phyloP scores from a whole-genome alignment of 495 filamentous ascomycete genomes.

The Collariella sp. region DNA sequence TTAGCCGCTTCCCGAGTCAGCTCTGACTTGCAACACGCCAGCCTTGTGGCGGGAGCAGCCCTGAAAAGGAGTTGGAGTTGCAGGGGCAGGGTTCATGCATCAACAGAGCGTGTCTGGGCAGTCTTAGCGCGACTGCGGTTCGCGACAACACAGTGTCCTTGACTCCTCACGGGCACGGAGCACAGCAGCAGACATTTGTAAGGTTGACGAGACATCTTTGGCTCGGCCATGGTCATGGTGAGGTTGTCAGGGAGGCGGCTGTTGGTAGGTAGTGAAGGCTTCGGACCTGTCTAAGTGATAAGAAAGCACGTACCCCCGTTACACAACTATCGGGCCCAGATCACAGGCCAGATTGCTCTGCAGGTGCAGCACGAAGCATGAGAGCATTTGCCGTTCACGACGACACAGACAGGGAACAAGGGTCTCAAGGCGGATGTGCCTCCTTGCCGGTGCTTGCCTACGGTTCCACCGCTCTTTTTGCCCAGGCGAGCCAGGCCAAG shows the following conservation, averaged over 20 bases:
- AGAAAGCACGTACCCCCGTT: background rate
- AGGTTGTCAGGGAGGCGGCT: background rate
- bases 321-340: background rate
- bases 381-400: conserved; percentile 19
- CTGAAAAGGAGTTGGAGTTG: background rate
- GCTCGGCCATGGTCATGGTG: background rate
- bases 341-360: background rate
- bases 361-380: conserved; percentile 4
- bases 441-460: conserved; percentile 3
- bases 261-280: background rate
- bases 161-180: conserved; percentile 15
- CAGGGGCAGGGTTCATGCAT: conserved; percentile 10
- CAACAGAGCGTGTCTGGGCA: background rate
- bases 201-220: background rate
- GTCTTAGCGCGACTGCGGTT: background rate
- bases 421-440: conserved; percentile 10
- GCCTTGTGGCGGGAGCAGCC: background rate
- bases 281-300: background rate
- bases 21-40: background rate
- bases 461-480: conserved; percentile 22
- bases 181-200: background rate
- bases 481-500: conserved; percentile 13
- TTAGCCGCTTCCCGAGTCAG: no score
- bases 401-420: conserved; percentile 10
- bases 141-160: conserved; percentile 6